A percentile compares a stretch with the other conserved stretches of the same genome.
phyloP scores from a whole-genome alignment of 2,329 filamentous ascomycete species.

The Madurella mycetomatis region DNA sequence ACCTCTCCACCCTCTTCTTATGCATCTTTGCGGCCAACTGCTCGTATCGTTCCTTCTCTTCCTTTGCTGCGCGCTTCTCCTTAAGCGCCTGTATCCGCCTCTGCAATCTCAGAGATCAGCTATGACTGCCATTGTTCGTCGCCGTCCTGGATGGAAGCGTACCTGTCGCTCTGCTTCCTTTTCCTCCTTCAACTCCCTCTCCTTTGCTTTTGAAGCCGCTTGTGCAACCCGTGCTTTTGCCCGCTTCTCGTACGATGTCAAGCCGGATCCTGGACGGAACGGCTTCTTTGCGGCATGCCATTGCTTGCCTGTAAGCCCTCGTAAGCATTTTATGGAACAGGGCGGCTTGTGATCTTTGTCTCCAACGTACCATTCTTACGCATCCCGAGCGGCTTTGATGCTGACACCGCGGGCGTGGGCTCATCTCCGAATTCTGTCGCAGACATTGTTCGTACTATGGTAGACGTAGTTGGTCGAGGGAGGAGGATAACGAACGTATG shows the following conservation, averaged over 20 bases:
- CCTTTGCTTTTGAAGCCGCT: conserved; percentile 80
- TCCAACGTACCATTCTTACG: conserved; percentile 72
- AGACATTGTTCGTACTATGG: conserved; percentile 39
- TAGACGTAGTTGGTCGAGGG: neutral
- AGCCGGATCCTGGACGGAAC: conserved; percentile 75
- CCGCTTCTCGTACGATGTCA: conserved; percentile 75
- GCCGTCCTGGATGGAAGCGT: conserved; percentile 26
- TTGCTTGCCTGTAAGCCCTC: conserved; percentile 70
- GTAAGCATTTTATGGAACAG: neutral
- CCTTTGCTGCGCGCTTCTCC: conserved; percentile 81
- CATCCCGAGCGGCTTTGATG: conserved; percentile 55
- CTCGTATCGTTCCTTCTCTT: conserved; percentile 87
- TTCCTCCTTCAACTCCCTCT: conserved; percentile 93
- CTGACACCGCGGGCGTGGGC: conserved; percentile 32
- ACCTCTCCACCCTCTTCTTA: conserved; percentile 83
- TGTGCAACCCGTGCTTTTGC: conserved; percentile 64
- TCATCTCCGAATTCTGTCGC: conserved; percentile 30
- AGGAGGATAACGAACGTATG: neutral
- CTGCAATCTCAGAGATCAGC: conserved; percentile 41
- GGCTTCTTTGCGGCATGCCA: conserved; percentile 83
- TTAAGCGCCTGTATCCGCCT: conserved; percentile 73
- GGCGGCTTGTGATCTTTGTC: neutral
- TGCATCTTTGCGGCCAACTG: conserved; percentile 98
- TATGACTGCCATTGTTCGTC: no score
- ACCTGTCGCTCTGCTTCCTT: conserved; percentile 87